phyloP scores from a whole-genome alignment of 1,139 yeast genomes.

The Suhomyces yuchorum region DNA sequence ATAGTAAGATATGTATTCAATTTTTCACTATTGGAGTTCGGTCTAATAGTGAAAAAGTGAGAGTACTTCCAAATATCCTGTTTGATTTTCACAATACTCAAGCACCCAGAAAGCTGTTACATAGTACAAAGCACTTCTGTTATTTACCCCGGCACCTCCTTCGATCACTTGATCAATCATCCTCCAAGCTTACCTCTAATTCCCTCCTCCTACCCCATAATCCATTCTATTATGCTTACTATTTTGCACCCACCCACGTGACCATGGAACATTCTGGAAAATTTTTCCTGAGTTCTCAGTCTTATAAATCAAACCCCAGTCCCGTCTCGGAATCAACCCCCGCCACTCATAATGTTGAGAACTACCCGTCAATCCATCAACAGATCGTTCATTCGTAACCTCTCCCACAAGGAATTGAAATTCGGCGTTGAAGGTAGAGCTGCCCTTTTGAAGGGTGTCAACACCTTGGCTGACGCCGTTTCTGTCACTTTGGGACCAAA shows the following conservation, averaged over 20 bases:
- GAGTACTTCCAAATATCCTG: no score
- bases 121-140: no score
- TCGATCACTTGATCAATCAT: no score
- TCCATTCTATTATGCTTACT: background rate
- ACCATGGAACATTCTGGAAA: slow-evolving; percentile 19
- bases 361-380: slow-evolving; percentile 50
- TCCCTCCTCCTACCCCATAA: no score
- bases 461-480: slow-evolving; percentile 95
- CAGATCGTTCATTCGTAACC: slow-evolving; percentile 54
- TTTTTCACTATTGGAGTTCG: no score
- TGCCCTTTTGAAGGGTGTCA: slow-evolving; percentile 92
- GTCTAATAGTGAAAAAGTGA: no score
- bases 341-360: slow-evolving; percentile 52
- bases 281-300: slow-evolving; percentile 8
- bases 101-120: no score
- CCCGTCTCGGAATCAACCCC: background rate
- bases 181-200: no score
- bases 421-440: slow-evolving; percentile 99
- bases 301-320: slow-evolving; percentile 7
- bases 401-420: slow-evolving; percentile 92
- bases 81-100: no score
- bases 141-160: no score
- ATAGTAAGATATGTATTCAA: no score
- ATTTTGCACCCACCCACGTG: slow-evolving; percentile 13
- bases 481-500: slow-evolving; percentile 97